These are phyloP conservation scores for Aspergillus sp. DNA, from an alignment of 2,329 filamentous ascomycete species.

Conservation along the genomic window DNA sequence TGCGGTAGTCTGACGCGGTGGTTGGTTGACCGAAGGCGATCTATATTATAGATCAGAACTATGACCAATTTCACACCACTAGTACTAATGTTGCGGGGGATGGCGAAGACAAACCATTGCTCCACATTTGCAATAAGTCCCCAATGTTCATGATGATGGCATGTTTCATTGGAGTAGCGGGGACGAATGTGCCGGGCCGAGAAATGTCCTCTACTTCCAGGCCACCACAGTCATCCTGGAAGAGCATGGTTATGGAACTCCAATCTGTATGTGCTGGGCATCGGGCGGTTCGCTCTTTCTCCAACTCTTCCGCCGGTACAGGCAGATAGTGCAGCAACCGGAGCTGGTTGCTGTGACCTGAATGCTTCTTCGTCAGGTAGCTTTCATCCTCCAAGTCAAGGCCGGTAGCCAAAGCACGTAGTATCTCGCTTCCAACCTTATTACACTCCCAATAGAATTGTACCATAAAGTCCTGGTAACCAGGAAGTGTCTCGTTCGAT, in stretches of 20 bases:
- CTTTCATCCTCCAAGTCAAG: conserved; percentile 50
- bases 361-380: conserved; percentile 54
- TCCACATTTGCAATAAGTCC: conserved; percentile 54
- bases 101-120: conserved; percentile 47
- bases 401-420: conserved; percentile 51
- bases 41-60: conserved; percentile 26
- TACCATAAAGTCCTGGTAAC: conserved; percentile 52
- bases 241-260: conserved; percentile 56
- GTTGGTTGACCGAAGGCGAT: conserved; percentile 55
- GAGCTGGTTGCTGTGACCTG: conserved; percentile 60
- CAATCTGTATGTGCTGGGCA: conserved; percentile 60
- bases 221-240: conserved; percentile 56
- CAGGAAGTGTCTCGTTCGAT: conserved; percentile 48
- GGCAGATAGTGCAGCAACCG: conserved; percentile 62
- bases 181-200: conserved; percentile 43
- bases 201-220: conserved; percentile 53
- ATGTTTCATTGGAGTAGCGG: conserved; percentile 43
- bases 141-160: conserved; percentile 54
- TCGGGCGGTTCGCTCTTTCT: conserved; percentile 47
- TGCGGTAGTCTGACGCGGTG: conserved; percentile 56
- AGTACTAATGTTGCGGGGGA: background rate
- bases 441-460: conserved; percentile 54
- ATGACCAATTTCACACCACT: too few relatives aligned
- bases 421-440: conserved; percentile 46
- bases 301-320: conserved; percentile 48